Evolutionary conservation across 768 basidiomycete genomes (phyloP), one percentile per base, ranked within the genome.

Genomic region (Lactarius indigo): DNA sequence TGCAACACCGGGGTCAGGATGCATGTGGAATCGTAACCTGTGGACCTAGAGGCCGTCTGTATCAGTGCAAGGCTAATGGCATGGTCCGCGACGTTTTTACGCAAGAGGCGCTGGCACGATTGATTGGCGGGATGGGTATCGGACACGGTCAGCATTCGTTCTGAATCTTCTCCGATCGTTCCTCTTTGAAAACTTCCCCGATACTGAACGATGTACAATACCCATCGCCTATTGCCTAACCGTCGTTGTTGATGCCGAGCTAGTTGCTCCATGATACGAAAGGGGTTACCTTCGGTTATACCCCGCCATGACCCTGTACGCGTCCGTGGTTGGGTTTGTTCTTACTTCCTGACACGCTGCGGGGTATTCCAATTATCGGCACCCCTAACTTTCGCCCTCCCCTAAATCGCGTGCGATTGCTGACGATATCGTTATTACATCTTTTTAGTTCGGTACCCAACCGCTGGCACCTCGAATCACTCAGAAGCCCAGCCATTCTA

Each of bases 401-500:
- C 17, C 31, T 31, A n/a, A 33, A 23, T 33, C 15, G 6, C 42
- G 6, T 12, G 5, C 28, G 5, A 30, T 31, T 13, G 18, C 64
- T 65, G 18, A 65, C 15, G 44, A 63, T 26, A 35, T 33, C 30
- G 5, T 50, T 50, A 23, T 12, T 60, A 23, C 17, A 17, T 20
- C 12, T 9, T 37, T 37, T 57, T 68, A 98, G 97, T 96, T 63
- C 88, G 97, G 65, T 98, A 99, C 78, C 97, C 97, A 12, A 98
- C 97, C 68, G 97, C 97, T 61, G 97, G 97, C 59, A 94, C 94
- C 74, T 97, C 94, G 65, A 92, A 95, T 65, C 92, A 97, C 71
- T 90, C 96, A 13, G 97, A 99, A 76, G 96, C 97, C 9, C 97
- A 99, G 75, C 97, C 97, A 1, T 99, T 99, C 83, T 99, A 99